Conservation (phyloP, 805 yeast species). For the Metschnikowia similis region DNA sequence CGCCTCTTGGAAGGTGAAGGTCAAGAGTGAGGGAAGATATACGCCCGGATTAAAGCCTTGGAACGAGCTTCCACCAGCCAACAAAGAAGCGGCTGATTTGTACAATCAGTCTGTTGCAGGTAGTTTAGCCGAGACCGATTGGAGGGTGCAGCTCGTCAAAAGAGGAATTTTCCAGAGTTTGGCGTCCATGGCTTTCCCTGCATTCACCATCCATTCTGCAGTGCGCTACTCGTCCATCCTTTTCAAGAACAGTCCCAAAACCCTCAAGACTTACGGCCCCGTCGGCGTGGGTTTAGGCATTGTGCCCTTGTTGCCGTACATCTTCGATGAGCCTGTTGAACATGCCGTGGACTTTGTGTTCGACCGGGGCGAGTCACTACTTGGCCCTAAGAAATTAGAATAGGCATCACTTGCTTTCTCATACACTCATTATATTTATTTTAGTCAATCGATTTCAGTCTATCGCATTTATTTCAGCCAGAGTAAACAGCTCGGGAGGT, state of each 20-base stretch:
- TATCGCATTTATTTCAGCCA: not conserved
- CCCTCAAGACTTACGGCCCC: slow-evolving; percentile 64
- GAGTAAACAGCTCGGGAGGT: not conserved
- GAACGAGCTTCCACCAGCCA: slow-evolving; percentile 42
- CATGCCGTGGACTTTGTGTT: slow-evolving; percentile 59
- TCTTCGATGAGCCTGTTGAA: slow-evolving; percentile 83
- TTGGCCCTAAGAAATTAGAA: slow-evolving; percentile 1
- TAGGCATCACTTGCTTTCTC: not conserved
- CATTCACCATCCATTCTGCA: slow-evolving; percentile 74
- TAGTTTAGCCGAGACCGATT: slow-evolving; percentile 48
- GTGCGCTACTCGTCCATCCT: slow-evolving; percentile 65
- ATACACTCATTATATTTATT: not conserved
- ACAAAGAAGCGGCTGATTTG: slow-evolving; percentile 33
- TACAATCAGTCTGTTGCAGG: slow-evolving; percentile 21
- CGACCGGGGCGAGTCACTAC: slow-evolving; percentile 40
- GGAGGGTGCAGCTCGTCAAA: slow-evolving; percentile 61
- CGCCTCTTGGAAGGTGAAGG: slow-evolving; percentile 67
- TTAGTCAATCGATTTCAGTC: not conserved
- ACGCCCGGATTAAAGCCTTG: slow-evolving; percentile 63
- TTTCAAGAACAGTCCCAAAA: slow-evolving; percentile 51
- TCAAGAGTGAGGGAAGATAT: slow-evolving; percentile 63
- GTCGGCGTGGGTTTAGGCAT: slow-evolving; percentile 73
- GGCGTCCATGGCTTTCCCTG: slow-evolving; percentile 86
- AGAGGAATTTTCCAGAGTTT: slow-evolving; percentile 77
- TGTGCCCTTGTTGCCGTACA: slow-evolving; percentile 72